These are phyloP conservation scores for Xylaria grammica DNA, from an alignment of 495 filamentous ascomycete species.

Conservation along the genomic window DNA sequence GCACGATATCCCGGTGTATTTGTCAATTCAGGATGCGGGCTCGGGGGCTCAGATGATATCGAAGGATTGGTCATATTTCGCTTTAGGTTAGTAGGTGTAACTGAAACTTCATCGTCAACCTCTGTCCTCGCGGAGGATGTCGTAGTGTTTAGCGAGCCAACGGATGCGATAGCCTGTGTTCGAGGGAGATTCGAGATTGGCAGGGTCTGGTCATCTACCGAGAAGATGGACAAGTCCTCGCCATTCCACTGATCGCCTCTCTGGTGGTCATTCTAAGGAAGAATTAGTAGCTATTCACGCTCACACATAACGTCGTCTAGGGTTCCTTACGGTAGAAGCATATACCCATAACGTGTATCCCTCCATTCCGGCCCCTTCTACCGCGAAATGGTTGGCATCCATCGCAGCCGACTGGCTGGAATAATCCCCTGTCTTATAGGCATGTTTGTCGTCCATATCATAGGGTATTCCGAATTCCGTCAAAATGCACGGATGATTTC, in stretches of 20 bases:
- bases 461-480: slow-evolving; percentile 98
- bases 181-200: slow-evolving; percentile 55
- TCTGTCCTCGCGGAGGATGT: slow-evolving; percentile 40
- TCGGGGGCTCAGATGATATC: slow-evolving; percentile 65
- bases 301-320: background rate
- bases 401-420: slow-evolving; percentile 90
- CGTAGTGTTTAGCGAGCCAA: slow-evolving; percentile 37
- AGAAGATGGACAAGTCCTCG: slow-evolving; percentile 92
- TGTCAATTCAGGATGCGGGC: slow-evolving; percentile 56
- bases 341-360: slow-evolving; percentile 94
- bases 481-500: slow-evolving; percentile 86
- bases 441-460: slow-evolving; percentile 96
- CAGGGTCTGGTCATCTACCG: slow-evolving; percentile 76
- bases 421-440: slow-evolving; percentile 96
- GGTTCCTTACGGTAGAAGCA: slow-evolving; percentile 62
- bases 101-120: slow-evolving; percentile 58
- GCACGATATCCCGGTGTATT: slow-evolving; percentile 78
- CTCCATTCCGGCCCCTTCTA: slow-evolving; percentile 79
- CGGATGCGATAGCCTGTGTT: slow-evolving; percentile 42
- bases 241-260: slow-evolving; percentile 98
- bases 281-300: slow-evolving; percentile 15
- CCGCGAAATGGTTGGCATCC: slow-evolving; percentile 94
- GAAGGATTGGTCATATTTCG: slow-evolving; percentile 72
- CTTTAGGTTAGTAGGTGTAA: slow-evolving; percentile 75
- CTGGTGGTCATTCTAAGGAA: slow-evolving; percentile 75